phyloP scores from a whole-genome alignment of 805 yeast genomes.

The Debaryomyces castellii region DNA sequence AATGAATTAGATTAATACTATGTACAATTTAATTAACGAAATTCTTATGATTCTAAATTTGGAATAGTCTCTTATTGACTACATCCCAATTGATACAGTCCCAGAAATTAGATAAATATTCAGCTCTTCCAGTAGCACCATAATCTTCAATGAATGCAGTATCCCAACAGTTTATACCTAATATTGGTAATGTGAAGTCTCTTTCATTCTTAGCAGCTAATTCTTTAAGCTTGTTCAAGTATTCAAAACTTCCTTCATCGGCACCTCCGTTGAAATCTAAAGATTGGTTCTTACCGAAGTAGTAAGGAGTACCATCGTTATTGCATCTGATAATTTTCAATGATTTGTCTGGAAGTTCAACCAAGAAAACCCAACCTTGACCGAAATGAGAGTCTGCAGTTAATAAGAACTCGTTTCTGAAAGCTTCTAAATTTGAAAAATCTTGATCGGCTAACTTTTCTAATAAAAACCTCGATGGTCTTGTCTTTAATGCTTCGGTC shows the following conservation, averaged over 20 bases:
- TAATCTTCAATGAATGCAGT: slow-evolving; percentile 83
- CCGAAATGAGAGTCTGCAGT: slow-evolving; percentile 56
- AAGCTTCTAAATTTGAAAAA: slow-evolving; percentile 43
- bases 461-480: slow-evolving; percentile 38
- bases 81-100: slow-evolving; percentile 82
- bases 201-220: slow-evolving; percentile 40
- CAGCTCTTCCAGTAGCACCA: slow-evolving; percentile 72
- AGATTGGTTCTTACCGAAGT: slow-evolving; percentile 65
- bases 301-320: slow-evolving; percentile 79
- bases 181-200: slow-evolving; percentile 70
- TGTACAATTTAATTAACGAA: slow-evolving; percentile 4
- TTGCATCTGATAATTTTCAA: slow-evolving; percentile 55
- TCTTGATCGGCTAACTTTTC: slow-evolving; percentile 37
- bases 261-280: slow-evolving; percentile 77
- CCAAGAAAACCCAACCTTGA: slow-evolving; percentile 75
- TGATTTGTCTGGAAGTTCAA: slow-evolving; percentile 62
- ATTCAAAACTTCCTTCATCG: slow-evolving; percentile 51
- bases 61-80: slow-evolving; percentile 52
- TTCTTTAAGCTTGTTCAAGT: slow-evolving; percentile 42
- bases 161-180: slow-evolving; percentile 86
- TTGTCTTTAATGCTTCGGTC: slow-evolving; percentile 29
- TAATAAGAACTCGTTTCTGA: slow-evolving; percentile 48
- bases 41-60: slow-evolving; percentile 21
- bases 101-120: slow-evolving; percentile 74
- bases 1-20: slow-evolving; percentile 11